Evolutionary conservation across 2,329 filamentous ascomycete species (phyloP).

Genomic region (Colletotrichum abscissum): DNA sequence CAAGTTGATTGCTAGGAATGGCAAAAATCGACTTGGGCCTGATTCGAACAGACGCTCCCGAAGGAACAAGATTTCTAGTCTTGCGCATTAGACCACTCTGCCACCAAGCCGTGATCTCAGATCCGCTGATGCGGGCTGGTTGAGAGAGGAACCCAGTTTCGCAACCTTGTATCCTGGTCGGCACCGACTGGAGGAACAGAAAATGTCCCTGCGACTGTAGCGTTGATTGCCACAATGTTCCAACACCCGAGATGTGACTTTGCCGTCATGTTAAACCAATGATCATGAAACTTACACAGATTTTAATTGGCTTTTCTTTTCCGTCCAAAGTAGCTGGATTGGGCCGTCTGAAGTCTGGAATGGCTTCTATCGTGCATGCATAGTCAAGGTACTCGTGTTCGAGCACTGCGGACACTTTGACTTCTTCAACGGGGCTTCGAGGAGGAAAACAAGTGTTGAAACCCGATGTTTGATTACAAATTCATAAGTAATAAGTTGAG

Average conservation of each 20-base stretch:
- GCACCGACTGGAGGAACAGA: background rate
- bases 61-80: constrained; percentile 23
- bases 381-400: too few relatives aligned
- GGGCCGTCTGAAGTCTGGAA: too few relatives aligned
- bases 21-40: constrained; percentile 11
- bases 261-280: too few relatives aligned
- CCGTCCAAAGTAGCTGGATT: too few relatives aligned
- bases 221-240: background rate
- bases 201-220: background rate
- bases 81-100: constrained; percentile 22
- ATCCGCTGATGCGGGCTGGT: background rate
- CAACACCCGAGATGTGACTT: background rate
- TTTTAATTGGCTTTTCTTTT: too few relatives aligned
- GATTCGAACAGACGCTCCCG: constrained; percentile 20
- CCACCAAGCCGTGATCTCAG: background rate
- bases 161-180: background rate
- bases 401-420: too few relatives aligned
- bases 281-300: too few relatives aligned
- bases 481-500: too few relatives aligned
- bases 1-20: background rate
- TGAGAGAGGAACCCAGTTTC: fast-evolving
- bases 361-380: too few relatives aligned
- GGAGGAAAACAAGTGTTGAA: too few relatives aligned
- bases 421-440: too few relatives aligned
- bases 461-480: too few relatives aligned